Evolutionary conservation across 1,139 yeast genomes (phyloP).

Genomic region (Hyphopichia buzzinii): DNA sequence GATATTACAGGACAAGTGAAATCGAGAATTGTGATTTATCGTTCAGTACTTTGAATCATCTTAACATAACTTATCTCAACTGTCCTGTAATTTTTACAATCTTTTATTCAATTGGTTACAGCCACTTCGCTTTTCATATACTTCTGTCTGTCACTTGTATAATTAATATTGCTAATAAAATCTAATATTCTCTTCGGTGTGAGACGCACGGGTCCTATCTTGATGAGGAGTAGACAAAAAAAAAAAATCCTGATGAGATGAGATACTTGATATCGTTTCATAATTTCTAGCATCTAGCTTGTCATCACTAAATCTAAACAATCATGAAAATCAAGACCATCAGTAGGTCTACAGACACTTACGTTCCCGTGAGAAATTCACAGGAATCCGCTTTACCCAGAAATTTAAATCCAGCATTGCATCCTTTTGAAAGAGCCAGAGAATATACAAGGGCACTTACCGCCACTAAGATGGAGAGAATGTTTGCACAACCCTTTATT

Average conservation of each 20-base stretch:
- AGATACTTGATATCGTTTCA: background rate
- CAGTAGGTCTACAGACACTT: slow-evolving; percentile 84
- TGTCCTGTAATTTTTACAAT: background rate
- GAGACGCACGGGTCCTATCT: no score
- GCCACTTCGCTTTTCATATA: background rate
- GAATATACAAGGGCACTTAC: slow-evolving; percentile 93
- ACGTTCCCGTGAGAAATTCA: slow-evolving; percentile 87
- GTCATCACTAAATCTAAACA: background rate
- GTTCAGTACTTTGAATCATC: no score
- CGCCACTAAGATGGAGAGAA: slow-evolving; percentile 91
- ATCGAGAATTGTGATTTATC: no score
- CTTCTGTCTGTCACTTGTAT: background rate
- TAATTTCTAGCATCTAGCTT: background rate
- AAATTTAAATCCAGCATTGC: slow-evolving; percentile 89
- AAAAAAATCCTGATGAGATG: slow-evolving; percentile 1
- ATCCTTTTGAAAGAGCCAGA: slow-evolving; percentile 95
- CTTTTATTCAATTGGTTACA: no score
- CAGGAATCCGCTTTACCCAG: slow-evolving; percentile 87
- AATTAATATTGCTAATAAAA: background rate
- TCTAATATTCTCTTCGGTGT: no score
- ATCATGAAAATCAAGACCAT: slow-evolving; percentile 84
- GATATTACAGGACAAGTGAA: no score
- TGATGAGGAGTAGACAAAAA: background rate
- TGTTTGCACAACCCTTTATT: slow-evolving; percentile 97
- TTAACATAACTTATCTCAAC: no score